These are phyloP conservation scores for Quambalaria eucalypti DNA, from an alignment of 1,284 basidiomycete genomes.

Conservation along the genomic window DNA sequence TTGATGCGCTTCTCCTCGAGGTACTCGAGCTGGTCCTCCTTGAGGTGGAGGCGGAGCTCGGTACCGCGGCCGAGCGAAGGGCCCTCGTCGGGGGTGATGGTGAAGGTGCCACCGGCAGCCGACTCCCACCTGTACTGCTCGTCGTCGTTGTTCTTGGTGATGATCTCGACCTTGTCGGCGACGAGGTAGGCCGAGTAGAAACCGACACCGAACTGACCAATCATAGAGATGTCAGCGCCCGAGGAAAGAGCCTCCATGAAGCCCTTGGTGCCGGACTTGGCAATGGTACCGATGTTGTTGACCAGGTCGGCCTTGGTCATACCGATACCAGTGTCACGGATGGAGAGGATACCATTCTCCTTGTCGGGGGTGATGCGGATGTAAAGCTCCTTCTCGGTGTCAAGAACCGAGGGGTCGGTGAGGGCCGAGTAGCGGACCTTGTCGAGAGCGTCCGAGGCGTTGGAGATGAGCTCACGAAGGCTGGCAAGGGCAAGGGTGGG, in stretches of 20 bases:
- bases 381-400: slow-evolving; percentile 44
- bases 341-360: slow-evolving; percentile 82
- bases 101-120: slow-evolving; percentile 97
- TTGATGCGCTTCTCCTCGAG: slow-evolving; percentile 99
- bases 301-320: slow-evolving; percentile 56
- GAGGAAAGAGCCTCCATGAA: slow-evolving; percentile 87
- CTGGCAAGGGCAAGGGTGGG: slow-evolving; percentile 10
- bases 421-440: slow-evolving; percentile 46
- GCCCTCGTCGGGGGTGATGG: slow-evolving; percentile 89
- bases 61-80: slow-evolving; percentile 87
- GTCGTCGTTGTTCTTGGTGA: slow-evolving; percentile 99
- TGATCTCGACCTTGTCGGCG: slow-evolving; percentile 93
- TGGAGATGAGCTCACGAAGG: slow-evolving; percentile 47
- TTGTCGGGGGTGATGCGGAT: slow-evolving; percentile 59
- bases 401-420: slow-evolving; percentile 43
- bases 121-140: slow-evolving; percentile 99
- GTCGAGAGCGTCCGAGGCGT: slow-evolving; percentile 46
- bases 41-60: slow-evolving; percentile 87
- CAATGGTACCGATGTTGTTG: slow-evolving; percentile 99
- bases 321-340: slow-evolving; percentile 95
- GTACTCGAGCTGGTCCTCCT: slow-evolving; percentile 98
- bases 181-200: slow-evolving; percentile 99
- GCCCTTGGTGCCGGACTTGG: slow-evolving; percentile 90
- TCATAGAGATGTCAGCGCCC: slow-evolving; percentile 58
- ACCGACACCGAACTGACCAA: slow-evolving; percentile 91